A percentile compares a stretch with the other conserved stretches of the same genome.
Conservation (phyloP, 2,329 filamentous ascomycete species). For the Xylaria sp. region DNA sequence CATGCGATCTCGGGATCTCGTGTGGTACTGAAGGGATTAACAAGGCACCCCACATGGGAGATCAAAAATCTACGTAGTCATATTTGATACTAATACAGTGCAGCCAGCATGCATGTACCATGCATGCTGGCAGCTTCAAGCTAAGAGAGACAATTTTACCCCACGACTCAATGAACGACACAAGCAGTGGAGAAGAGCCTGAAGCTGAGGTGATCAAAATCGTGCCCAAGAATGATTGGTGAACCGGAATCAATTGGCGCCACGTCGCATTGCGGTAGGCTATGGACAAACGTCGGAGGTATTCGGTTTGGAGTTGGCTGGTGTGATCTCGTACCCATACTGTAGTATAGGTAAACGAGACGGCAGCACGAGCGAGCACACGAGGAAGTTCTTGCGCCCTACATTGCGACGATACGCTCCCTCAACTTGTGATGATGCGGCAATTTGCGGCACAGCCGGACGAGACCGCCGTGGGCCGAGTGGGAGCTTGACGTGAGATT, state of each 20-base stretch:
- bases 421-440: conserved; percentile 16
- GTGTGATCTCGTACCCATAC: conserved; percentile 15
- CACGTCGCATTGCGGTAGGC: conserved; percentile 51
- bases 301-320: conserved; percentile 22
- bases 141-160: conserved; percentile 40
- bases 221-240: conserved; percentile 50
- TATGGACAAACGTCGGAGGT: conserved; percentile 28
- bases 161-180: conserved; percentile 43
- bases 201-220: conserved; percentile 53
- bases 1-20: conserved; percentile 42
- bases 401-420: conserved; percentile 4
- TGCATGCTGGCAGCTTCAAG: conserved; percentile 36
- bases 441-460: conserved; percentile 33
- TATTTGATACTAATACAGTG: conserved; percentile 29
- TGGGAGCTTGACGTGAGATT: conserved; percentile 35
- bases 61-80: conserved; percentile 39
- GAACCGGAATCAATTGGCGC: conserved; percentile 52
- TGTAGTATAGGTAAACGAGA: conserved; percentile 23
- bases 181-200: conserved; percentile 46
- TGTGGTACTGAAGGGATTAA: conserved; percentile 40
- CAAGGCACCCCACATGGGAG: conserved; percentile 41
- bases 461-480: conserved; percentile 23
- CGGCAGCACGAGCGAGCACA: conserved; percentile 30
- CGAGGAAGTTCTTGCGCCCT: conserved; percentile 17
- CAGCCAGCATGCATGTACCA: conserved; percentile 35